phyloP scores from a whole-genome alignment of 2,329 filamentous ascomycete species.

The Penicillium sclerotiorum region DNA sequence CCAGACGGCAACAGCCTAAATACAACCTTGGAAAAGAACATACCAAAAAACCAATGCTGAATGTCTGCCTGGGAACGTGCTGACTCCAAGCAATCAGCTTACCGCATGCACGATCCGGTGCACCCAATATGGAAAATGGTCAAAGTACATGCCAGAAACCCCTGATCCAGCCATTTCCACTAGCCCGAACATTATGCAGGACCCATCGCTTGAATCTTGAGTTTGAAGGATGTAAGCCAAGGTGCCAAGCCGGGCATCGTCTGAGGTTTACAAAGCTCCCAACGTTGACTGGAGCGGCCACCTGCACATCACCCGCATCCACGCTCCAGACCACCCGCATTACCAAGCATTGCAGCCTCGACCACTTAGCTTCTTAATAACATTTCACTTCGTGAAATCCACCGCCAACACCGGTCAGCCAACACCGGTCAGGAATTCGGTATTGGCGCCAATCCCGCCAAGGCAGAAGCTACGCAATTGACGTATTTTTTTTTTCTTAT shows the following conservation, averaged over 20 bases:
- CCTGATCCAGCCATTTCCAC: background rate
- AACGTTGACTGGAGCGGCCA: background rate
- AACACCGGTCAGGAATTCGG: background rate
- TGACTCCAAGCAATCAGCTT: too few species aligned
- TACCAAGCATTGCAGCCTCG: conserved; percentile 11
- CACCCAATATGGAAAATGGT: too few species aligned
- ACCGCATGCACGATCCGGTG: too few species aligned
- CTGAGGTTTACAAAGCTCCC: conserved; percentile 8
- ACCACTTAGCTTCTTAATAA: background rate
- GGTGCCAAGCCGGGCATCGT: conserved; percentile 6
- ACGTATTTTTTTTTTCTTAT: too few species aligned
- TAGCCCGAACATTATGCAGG: background rate
- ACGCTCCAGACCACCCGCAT: conserved; percentile 9
- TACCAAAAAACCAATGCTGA: too few species aligned
- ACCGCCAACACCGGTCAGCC: background rate
- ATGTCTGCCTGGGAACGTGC: too few species aligned
- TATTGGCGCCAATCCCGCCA: too few species aligned
- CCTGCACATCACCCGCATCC: background rate
- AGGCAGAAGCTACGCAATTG: too few species aligned
- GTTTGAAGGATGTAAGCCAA: background rate
- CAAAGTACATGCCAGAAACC: too few species aligned
- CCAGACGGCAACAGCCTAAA: too few species aligned
- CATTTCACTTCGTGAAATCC: background rate
- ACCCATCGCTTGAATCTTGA: background rate
- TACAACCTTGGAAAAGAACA: too few species aligned